phyloP scores from a whole-genome alignment of 2,329 filamentous ascomycete species.

The Beauveria brongniartii region DNA sequence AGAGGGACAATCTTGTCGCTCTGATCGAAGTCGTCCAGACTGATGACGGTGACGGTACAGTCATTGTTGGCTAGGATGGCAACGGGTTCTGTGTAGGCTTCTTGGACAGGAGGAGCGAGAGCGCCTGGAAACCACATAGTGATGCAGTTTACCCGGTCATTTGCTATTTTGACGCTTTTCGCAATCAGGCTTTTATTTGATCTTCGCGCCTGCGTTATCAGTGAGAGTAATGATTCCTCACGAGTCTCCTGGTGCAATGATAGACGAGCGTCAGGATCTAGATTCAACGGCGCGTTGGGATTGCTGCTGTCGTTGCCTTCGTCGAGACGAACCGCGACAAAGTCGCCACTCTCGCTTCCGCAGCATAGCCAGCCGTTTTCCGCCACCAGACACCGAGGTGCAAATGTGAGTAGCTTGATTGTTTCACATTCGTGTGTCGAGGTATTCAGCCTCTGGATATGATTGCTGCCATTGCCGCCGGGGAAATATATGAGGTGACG shows the following conservation, averaged over 20 bases:
- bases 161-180: conserved; percentile 46
- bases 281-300: conserved; percentile 21
- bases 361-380: conserved; percentile 84
- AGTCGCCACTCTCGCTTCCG: conserved; percentile 81
- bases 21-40: conserved; percentile 51
- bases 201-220: conserved; percentile 31
- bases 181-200: conserved; percentile 38
- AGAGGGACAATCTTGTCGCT: conserved; percentile 46
- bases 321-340: conserved; percentile 65
- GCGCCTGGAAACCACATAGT: conserved; percentile 53
- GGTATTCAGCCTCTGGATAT: conserved; percentile 61
- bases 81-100: conserved; percentile 45
- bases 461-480: conserved; percentile 56
- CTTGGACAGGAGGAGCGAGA: conserved; percentile 18
- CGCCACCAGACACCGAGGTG: conserved; percentile 79
- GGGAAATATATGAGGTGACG: conserved; percentile 79
- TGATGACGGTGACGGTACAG: conserved; percentile 77
- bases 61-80: conserved; percentile 86
- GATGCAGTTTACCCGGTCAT: conserved; percentile 58
- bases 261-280: conserved; percentile 27
- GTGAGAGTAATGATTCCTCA: conserved; percentile 26
- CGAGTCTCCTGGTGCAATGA: conserved; percentile 24
- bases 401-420: conserved; percentile 62
- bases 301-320: conserved; percentile 25
- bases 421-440: conserved; percentile 63